Percentiles rank a stretch among this genome's conserved stretches.
Evolutionary conservation across 805 yeast genomes (phyloP).

Genomic region (Pichia sporocuriosa): DNA sequence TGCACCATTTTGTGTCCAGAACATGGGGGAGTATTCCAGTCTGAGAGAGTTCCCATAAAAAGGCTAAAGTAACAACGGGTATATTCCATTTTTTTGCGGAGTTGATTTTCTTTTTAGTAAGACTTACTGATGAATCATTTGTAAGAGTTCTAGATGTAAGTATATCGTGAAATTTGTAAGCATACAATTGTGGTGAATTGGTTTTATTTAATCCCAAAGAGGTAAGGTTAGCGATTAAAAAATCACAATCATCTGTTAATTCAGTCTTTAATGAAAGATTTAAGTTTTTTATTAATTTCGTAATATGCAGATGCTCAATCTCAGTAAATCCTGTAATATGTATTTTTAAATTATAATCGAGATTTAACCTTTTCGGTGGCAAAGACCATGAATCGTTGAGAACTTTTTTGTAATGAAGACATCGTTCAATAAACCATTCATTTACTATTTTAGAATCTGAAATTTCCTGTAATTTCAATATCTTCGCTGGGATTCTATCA

Average conservation of each 20-base stretch:
- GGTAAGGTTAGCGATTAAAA: constrained; percentile 48
- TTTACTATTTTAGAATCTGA: constrained; percentile 25
- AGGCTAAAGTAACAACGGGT: constrained; percentile 52
- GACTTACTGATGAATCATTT: constrained; percentile 26
- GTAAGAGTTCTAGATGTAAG: constrained; percentile 10
- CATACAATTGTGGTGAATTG: constrained; percentile 38
- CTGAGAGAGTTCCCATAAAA: constrained; percentile 45
- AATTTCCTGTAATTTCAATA: constrained; percentile 13
- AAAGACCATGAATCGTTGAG: constrained; percentile 25
- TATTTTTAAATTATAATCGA: constrained; percentile 28
- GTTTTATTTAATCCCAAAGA: constrained; percentile 35
- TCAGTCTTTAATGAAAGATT: constrained; percentile 46
- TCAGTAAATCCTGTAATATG: constrained; percentile 28
- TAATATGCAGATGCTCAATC: constrained; percentile 28
- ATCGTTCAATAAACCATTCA: constrained; percentile 31
- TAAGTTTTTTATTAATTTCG: constrained; percentile 49
- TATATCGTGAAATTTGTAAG: constrained; percentile 31
- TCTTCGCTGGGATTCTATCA: constrained; percentile 14
- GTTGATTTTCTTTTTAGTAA: constrained; percentile 44
- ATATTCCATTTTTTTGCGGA: constrained; percentile 54
- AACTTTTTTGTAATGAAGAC: constrained; percentile 17
- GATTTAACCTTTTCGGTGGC: constrained; percentile 22
- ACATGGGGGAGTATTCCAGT: constrained; percentile 34
- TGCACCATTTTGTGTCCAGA: constrained; percentile 46
- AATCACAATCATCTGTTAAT: constrained; percentile 45